phyloP scores from a whole-genome alignment of 345 rosid genomes.

The Laguncularia racemosa region DNA sequence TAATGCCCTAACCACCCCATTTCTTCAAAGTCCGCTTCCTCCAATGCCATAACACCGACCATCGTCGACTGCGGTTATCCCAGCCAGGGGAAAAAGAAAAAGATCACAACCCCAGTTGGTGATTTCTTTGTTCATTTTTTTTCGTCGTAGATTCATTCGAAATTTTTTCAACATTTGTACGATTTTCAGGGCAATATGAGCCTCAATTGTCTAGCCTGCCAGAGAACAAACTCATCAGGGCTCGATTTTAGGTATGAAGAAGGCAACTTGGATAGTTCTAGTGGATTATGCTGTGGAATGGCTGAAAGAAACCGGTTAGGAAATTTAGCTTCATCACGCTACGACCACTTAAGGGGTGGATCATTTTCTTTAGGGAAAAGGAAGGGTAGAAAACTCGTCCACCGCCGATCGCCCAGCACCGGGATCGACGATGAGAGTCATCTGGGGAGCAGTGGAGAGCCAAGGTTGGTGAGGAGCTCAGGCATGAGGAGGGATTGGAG shows the following conservation, averaged over 20 bases:
- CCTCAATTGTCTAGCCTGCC: constrained; percentile 7
- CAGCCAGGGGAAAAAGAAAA: too few relatives aligned
- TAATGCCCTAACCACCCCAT: too few relatives aligned
- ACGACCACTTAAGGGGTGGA: not conserved
- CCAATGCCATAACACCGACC: too few relatives aligned
- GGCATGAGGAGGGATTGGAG: constrained; percentile 17
- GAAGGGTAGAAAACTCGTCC: not conserved
- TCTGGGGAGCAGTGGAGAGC: constrained; percentile 1
- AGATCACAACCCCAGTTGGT: too few relatives aligned
- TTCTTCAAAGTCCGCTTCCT: too few relatives aligned
- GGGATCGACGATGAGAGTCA: not conserved
- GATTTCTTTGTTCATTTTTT: too few relatives aligned
- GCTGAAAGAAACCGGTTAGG: constrained; percentile 1
- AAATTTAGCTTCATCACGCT: not conserved
- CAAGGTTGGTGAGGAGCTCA: constrained; percentile 10
- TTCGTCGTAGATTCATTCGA: too few relatives aligned
- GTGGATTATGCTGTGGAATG: not conserved
- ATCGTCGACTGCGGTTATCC: too few relatives aligned
- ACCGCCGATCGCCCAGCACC: not conserved
- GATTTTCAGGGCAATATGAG: too few relatives aligned
- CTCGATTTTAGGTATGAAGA: not conserved
- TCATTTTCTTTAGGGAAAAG: not conserved
- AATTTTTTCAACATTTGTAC: too few relatives aligned
- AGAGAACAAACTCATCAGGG: not conserved
- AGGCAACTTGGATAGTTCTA: not conserved